phyloP scores from a whole-genome alignment of 1,284 basidiomycete genomes.

The Microbotryum scabiosae region DNA sequence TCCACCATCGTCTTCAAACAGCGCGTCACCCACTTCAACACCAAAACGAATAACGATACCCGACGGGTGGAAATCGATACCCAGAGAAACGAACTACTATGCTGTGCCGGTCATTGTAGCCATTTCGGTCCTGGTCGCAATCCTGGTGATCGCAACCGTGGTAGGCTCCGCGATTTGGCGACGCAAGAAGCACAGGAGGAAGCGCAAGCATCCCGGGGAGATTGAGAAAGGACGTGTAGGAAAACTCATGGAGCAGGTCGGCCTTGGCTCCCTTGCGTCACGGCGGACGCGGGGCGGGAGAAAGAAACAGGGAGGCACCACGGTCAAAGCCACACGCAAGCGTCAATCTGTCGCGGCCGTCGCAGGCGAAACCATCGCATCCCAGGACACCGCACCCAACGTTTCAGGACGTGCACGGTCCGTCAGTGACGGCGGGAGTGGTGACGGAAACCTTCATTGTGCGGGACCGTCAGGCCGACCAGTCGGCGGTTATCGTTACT shows the following conservation, averaged over 20 bases:
- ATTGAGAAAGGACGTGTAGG: constrained; percentile 4
- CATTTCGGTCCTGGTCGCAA: constrained; percentile 24
- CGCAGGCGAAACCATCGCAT: no score
- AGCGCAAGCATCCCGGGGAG: constrained; percentile 5
- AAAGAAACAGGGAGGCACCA: neutral
- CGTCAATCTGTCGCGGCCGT: no score
- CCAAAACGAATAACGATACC: constrained; percentile 9
- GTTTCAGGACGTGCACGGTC: no score
- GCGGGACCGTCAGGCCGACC: no score
- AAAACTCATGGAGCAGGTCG: neutral
- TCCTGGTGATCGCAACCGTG: constrained; percentile 19
- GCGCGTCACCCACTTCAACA: no score
- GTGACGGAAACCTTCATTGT: no score
- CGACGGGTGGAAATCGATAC: constrained; percentile 18
- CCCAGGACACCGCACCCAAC: no score
- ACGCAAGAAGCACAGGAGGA: constrained; percentile 10
- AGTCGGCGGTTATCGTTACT: no score
- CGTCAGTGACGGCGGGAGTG: no score
- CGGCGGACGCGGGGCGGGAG: neutral
- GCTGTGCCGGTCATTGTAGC: constrained; percentile 29
- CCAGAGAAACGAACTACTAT: constrained; percentile 25
- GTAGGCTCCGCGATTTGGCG: constrained; percentile 19
- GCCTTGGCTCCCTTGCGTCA: neutral
- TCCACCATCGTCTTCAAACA: no score
- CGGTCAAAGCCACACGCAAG: neutral